Evolutionary conservation across 2,329 filamentous ascomycete genomes (phyloP).

Genomic region (Lizonia empirigonia): DNA sequence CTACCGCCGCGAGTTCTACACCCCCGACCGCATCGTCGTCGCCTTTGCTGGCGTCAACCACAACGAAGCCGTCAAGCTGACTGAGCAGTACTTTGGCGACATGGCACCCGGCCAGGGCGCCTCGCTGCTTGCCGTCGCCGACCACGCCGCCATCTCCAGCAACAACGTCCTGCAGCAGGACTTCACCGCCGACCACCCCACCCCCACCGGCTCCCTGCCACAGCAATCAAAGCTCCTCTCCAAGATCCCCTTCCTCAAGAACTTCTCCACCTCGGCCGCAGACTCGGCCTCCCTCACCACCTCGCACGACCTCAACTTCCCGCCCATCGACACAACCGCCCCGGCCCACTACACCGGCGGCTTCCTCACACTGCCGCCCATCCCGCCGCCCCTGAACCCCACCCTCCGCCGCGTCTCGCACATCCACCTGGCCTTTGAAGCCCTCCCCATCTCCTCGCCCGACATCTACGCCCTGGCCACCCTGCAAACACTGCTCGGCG

Average conservation of each 20-base stretch:
- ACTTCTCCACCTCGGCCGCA: constrained; percentile 75
- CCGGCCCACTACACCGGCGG: constrained; percentile 91
- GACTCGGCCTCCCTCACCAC: constrained; percentile 60
- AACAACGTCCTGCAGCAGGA: constrained; percentile 53
- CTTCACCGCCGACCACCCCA: constrained; percentile 45
- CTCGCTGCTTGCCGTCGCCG: constrained; percentile 43
- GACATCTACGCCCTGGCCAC: constrained; percentile 97
- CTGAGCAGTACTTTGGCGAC: constrained; percentile 87
- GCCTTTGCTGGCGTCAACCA: constrained; percentile 94
- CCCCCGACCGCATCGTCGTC: constrained; percentile 88
- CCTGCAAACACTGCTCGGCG: constrained; percentile 91
- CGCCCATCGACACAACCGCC: constrained; percentile 62
- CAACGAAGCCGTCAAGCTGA: constrained; percentile 74
- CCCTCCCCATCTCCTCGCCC: constrained; percentile 83
- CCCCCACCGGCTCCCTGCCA: constrained; percentile 48
- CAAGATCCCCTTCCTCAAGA: constrained; percentile 88
- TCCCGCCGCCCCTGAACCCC: constrained; percentile 78
- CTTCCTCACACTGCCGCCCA: constrained; percentile 81
- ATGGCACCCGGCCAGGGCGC: constrained; percentile 68
- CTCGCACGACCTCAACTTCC: constrained; percentile 55
- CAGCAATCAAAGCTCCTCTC: constrained; percentile 73
- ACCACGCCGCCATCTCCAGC: constrained; percentile 23
- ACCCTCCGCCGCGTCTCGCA: constrained; percentile 82
- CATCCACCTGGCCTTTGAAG: constrained; percentile 95
- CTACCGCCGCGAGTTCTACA: constrained; percentile 84